Base-by-base conservation (phyloP, 2,329 filamentous ascomycete species). In the Colletotrichum brevisporum region DNA sequence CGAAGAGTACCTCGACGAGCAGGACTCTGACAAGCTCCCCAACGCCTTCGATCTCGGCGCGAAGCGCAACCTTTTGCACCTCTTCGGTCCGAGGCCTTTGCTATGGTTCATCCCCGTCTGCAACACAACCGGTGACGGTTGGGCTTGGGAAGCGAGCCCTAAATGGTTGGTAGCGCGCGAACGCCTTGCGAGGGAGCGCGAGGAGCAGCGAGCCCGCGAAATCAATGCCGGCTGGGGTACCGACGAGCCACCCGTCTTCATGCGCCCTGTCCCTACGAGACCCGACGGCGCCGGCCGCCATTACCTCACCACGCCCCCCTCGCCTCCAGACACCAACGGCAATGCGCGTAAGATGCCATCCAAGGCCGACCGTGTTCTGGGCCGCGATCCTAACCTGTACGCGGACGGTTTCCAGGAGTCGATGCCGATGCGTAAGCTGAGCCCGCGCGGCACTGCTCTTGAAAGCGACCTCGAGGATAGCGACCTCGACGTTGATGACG, bases 1-100 rank as follows among this genome's bases (percentile, higher is more conserved):
- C 75, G 86, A 90, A 71, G 88, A 89, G 63, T 98, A 98, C 78
- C 88, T 98, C 16, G 94, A 98, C 77, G 94, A 98, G 78, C 88
- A 94, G 77, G 95, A 98, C 79, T 94, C 91, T 58, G 90, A 93
- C 74, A 94, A 93, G 77, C 87, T 99, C 27, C 96, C 96, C 1
- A 95, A 96, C 76, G 96, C 95, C 2, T 99, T 99, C 76, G 93
- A 99, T 75, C 89, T 97, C 2, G 96, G 96, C 68, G 92, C 91
- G 87, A 90, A 88, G 67, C 88, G 87, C 50, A 99, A 99, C 78
- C 79, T 98, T 5, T 77, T 82, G 1, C 93, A 97, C 77, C 86
- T 99, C 2, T 94, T 99, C 73, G 96, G 96, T 0, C 88, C 89
- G 0, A 88, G 84, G 1, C 90, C 90, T 1, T 80, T 88, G 27